Evolutionary conservation across 1,284 basidiomycete genomes (phyloP).

Genomic region (Naganishia sp.): DNA sequence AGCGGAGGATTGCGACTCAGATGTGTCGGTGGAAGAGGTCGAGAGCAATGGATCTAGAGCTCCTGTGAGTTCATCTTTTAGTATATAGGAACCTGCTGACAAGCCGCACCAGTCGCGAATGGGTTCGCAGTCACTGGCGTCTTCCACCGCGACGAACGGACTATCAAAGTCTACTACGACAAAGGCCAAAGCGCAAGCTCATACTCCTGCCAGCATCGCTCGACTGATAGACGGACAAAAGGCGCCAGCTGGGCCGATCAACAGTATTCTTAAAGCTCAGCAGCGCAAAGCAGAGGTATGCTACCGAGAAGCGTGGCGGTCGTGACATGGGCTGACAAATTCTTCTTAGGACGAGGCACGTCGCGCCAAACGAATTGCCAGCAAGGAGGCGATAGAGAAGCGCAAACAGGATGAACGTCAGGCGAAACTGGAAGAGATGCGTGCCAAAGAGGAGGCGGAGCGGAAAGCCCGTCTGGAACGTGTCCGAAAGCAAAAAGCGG

Average conservation of each 20-base stretch:
- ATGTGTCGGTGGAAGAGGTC: slow-evolving; percentile 4
- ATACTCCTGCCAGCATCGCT: slow-evolving; percentile 27
- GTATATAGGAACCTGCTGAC: not conserved
- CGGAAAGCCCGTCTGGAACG: slow-evolving; percentile 21
- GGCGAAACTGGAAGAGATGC: slow-evolving; percentile 20
- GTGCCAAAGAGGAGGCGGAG: slow-evolving; percentile 18
- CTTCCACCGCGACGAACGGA: slow-evolving; percentile 11
- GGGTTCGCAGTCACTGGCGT: slow-evolving; percentile 7
- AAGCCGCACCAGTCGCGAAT: not conserved
- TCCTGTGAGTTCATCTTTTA: not conserved
- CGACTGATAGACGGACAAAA: slow-evolving; percentile 32
- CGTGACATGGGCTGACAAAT: not conserved
- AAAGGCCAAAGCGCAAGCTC: slow-evolving; percentile 4
- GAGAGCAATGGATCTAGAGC: slow-evolving; percentile 15
- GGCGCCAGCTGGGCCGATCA: slow-evolving; percentile 23
- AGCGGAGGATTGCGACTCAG: slow-evolving; percentile 6
- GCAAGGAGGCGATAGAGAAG: slow-evolving; percentile 30
- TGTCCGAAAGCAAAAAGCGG: slow-evolving; percentile 29
- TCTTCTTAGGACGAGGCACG: slow-evolving; percentile 23
- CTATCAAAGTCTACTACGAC: slow-evolving; percentile 8
- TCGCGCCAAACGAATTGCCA: slow-evolving; percentile 27
- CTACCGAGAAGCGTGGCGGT: too few species aligned
- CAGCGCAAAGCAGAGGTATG: slow-evolving; percentile 32
- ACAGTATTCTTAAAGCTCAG: slow-evolving; percentile 31
- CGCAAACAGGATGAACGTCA: slow-evolving; percentile 32